These are phyloP conservation scores for Phanerochaete sordida DNA, from an alignment of 768 basidiomycete genomes.

Conservation along the genomic window DNA sequence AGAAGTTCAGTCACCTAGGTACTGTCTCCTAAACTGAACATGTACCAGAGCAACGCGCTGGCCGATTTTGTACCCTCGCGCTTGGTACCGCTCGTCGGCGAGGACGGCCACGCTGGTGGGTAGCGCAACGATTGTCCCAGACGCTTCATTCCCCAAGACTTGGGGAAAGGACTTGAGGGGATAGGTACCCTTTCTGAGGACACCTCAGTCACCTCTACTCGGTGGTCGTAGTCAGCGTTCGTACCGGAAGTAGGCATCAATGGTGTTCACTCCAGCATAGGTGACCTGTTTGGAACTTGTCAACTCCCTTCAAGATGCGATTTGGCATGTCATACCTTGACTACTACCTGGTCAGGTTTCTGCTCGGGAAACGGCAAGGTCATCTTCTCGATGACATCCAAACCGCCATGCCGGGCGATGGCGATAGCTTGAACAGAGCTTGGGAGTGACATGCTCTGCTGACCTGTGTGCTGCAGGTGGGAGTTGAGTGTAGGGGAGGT, in stretches of 20 bases:
- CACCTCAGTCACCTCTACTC: neutral
- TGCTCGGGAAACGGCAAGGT: slow-evolving; percentile 65
- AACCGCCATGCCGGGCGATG: slow-evolving; percentile 67
- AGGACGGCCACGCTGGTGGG: slow-evolving; percentile 64
- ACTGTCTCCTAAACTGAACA: too few relatives aligned
- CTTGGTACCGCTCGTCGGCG: slow-evolving; percentile 58
- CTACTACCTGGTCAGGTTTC: slow-evolving; percentile 54
- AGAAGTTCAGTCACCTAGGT: neutral
- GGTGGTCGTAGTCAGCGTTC: neutral
- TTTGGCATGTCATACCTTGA: slow-evolving; percentile 32
- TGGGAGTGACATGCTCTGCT: too few relatives aligned
- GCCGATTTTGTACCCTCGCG: slow-evolving; percentile 64
- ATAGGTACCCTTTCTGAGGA: slow-evolving; percentile 58
- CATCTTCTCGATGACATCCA: slow-evolving; percentile 72
- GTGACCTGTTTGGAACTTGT: slow-evolving; percentile 45
- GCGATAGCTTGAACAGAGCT: slow-evolving; percentile 66
- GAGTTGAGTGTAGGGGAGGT: too few relatives aligned
- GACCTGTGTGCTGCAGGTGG: too few relatives aligned
- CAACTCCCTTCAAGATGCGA: neutral
- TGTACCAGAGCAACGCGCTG: slow-evolving; percentile 65
- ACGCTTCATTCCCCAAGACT: slow-evolving; percentile 72
- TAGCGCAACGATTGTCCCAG: slow-evolving; percentile 71
- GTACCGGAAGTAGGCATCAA: slow-evolving; percentile 77
- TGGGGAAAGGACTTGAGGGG: slow-evolving; percentile 53
- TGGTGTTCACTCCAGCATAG: slow-evolving; percentile 83